Conservation (phyloP, 2,329 filamentous ascomycete genomes). For the Microcyclosporella mali region DNA sequence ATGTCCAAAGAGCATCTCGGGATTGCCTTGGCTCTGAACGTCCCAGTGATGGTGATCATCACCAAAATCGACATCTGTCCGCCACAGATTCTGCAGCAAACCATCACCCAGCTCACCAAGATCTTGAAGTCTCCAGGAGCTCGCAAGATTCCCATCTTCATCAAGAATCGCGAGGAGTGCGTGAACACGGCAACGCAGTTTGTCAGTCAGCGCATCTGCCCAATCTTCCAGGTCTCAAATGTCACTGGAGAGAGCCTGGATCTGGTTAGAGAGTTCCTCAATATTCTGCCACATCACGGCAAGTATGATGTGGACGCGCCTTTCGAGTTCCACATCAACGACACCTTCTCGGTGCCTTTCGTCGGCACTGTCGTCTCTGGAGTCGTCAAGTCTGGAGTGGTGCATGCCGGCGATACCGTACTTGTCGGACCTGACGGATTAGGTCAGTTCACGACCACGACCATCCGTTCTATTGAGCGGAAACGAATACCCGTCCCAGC, state of each 20-base stretch:
- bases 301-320: constrained; percentile 82
- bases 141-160: constrained; percentile 91
- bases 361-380: constrained; percentile 94
- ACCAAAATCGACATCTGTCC: constrained; percentile 99
- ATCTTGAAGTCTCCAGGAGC: constrained; percentile 93
- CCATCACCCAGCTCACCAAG: constrained; percentile 80
- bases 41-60: constrained; percentile 98
- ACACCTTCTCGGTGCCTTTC: constrained; percentile 96
- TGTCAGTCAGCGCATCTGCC: constrained; percentile 89
- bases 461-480: constrained; percentile 85
- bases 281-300: constrained; percentile 89
- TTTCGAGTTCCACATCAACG: constrained; percentile 93
- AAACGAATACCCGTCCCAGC: constrained; percentile 86
- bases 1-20: constrained; percentile 95
- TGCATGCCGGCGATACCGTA: constrained; percentile 85
- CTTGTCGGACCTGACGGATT: constrained; percentile 85
- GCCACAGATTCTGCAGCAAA: constrained; percentile 89
- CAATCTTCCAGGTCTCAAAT: constrained; percentile 96
- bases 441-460: constrained; percentile 81
- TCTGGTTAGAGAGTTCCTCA: constrained; percentile 84
- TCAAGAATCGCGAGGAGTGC: constrained; percentile 84
- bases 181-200: constrained; percentile 95
- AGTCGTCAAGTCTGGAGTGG: constrained; percentile 74
- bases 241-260: constrained; percentile 90
- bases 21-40: constrained; percentile 87